Conservation (phyloP, 306 rosid genomes). For the Citrullus colocynthis region DNA sequence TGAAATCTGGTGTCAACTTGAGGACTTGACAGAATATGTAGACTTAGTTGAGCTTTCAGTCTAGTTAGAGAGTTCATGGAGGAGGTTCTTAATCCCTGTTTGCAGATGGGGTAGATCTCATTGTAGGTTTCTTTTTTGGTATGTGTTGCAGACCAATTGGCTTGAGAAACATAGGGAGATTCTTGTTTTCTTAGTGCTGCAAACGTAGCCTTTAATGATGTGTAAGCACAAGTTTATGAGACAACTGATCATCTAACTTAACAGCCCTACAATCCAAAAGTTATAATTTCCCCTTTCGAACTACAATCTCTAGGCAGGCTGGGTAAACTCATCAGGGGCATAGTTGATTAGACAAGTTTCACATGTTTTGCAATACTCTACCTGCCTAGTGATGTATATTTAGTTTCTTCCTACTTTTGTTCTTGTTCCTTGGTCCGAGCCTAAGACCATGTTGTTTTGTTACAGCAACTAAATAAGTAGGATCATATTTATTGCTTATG, state of each 20-base stretch:
- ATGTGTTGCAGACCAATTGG: neutral
- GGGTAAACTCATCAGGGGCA: neutral
- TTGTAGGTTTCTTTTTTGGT: neutral
- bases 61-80: neutral
- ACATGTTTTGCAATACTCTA: neutral
- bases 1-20: neutral
- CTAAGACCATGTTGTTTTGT: neutral
- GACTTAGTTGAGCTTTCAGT: neutral
- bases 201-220: neutral
- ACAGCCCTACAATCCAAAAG: neutral
- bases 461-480: neutral
- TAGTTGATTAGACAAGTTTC: neutral
- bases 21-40: neutral
- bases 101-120: neutral
- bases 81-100: neutral
- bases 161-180: neutral
- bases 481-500: neutral
- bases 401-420: neutral
- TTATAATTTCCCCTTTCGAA: neutral
- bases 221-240: neutral
- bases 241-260: neutral
- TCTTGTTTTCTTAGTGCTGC: neutral
- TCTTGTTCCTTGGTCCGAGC: neutral
- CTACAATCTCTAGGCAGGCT: neutral
- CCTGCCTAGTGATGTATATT: neutral